A percentile compares a stretch with the other conserved stretches of the same genome.
Evolutionary conservation across 495 filamentous ascomycete genomes (phyloP).

Genomic region (Aspergillus sclerotioniger): DNA sequence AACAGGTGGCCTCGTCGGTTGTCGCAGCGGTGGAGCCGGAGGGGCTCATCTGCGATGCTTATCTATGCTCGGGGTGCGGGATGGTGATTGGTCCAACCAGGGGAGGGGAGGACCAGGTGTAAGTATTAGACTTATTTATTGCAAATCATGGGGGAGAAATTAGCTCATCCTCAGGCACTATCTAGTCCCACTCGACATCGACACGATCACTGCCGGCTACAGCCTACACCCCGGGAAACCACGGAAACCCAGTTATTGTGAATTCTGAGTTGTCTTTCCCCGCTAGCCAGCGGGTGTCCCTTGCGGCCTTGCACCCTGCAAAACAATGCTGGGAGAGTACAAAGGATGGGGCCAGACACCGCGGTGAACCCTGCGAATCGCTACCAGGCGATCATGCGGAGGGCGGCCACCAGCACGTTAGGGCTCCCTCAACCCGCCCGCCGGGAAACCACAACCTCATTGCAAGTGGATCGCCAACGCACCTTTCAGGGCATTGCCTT

Average conservation of each 20-base stretch:
- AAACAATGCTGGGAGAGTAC: too few species aligned
- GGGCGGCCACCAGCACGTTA: not conserved
- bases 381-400: not conserved
- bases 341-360: not conserved
- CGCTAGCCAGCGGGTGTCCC: too few species aligned
- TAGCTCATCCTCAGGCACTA: not conserved
- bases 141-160: constrained; percentile 4
- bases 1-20: not conserved
- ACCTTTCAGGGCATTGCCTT: constrained; percentile 2
- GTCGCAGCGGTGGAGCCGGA: constrained; percentile 4
- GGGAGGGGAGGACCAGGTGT: not conserved
- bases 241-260: too few species aligned
- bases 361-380: not conserved
- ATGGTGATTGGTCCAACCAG: not conserved
- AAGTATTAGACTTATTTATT: constrained; percentile 9
- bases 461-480: not conserved
- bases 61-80: not conserved
- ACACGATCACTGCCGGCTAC: too few species aligned
- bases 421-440: not conserved
- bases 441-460: too few species aligned
- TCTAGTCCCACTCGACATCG: too few species aligned
- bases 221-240: too few species aligned
- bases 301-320: too few species aligned
- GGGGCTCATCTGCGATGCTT: constrained; percentile 4
- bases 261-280: too few species aligned